Evolutionary conservation across 73 alveolate genomes (phyloP), one percentile per base, ranked within the genome.

Genomic region (Paramecium tetraurelia): DNA sequence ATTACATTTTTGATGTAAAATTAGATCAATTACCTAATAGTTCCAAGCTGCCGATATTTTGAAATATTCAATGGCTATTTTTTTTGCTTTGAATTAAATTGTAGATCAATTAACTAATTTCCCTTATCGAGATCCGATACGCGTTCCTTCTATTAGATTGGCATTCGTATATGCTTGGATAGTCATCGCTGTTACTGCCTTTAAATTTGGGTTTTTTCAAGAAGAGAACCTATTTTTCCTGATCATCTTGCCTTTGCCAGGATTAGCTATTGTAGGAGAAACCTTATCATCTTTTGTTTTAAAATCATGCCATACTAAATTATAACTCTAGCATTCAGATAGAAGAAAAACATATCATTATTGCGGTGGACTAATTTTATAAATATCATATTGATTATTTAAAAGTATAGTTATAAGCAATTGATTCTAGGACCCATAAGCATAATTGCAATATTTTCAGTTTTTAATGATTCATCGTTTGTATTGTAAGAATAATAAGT

Each of bases 281-380:
- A 46, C 90, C 14, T 24, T 80, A 41, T 80, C 90, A 4, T 80
- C 70, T 5, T 44, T 44, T 11, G 20, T 48, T 80, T 80, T 21
- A 80, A 35, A 21, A 24, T 11, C 75, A 80, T 44, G 90, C 90
- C 8, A 35, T 80, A 14, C 9, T 80, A 44, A 44, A 80, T 44
- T 80, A 80, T 80, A 80, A 80, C 5, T 80, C 90, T 43, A 46
- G 57, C 29, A 7, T 63, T 20, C 7, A 80, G 14, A 44, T 80
- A 31, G 90, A 80, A 48, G 90, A 80, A 43, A 80, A 80, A 44
- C 90, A 80, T 24, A 44, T 80, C 9, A 80, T 80, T 21, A 80
- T 80, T 44, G 90, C 90, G 5, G 75, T 80, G 10, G 90, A 80
- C 24, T 80, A 80, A 46, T 80, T 2, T 80, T 80, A 80, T 27